Evolutionary conservation across 1,284 basidiomycete species (phyloP).

Genomic region (Leccinum subrobustum): DNA sequence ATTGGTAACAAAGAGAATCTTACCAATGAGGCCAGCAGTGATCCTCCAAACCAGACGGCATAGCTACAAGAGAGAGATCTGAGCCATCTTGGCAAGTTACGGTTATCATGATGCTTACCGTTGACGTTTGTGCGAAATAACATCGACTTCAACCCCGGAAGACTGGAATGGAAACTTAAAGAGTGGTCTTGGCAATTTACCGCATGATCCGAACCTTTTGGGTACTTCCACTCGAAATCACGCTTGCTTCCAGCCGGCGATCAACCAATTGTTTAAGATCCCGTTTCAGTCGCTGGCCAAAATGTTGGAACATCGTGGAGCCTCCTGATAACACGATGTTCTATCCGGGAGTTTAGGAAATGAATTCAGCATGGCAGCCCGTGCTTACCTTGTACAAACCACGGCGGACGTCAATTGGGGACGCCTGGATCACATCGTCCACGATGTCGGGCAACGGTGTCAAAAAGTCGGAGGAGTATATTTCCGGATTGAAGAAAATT

Average conservation of each 20-base stretch:
- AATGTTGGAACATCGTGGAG: slow-evolving; percentile 98
- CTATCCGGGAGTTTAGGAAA: slow-evolving; percentile 36
- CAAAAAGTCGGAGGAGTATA: slow-evolving; percentile 96
- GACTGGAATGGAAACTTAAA: slow-evolving; percentile 52
- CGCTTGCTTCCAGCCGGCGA: slow-evolving; percentile 80
- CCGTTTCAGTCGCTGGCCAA: slow-evolving; percentile 92
- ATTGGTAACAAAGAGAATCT: neutral
- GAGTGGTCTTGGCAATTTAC: slow-evolving; percentile 1
- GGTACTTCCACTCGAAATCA: slow-evolving; percentile 71
- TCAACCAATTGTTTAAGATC: slow-evolving; percentile 96
- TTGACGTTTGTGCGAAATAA: slow-evolving; percentile 98
- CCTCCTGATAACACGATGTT: slow-evolving; percentile 95
- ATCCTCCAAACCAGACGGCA: slow-evolving; percentile 99
- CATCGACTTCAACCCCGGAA: slow-evolving; percentile 93
- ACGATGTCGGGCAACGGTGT: slow-evolving; percentile 97
- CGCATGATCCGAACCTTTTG: slow-evolving; percentile 57
- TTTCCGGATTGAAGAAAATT: slow-evolving; percentile 99
- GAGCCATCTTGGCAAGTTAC: neutral
- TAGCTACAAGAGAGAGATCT: slow-evolving; percentile 49
- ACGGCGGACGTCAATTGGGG: slow-evolving; percentile 93
- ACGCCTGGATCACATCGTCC: slow-evolving; percentile 93
- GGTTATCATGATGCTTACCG: slow-evolving; percentile 45
- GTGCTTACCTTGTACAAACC: slow-evolving; percentile 84
- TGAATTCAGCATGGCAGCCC: neutral
- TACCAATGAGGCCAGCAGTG: slow-evolving; percentile 87